These are phyloP conservation scores for Paracoccidioides lutzii DNA, from an alignment of 2,329 filamentous ascomycete genomes.

Conservation along the genomic window DNA sequence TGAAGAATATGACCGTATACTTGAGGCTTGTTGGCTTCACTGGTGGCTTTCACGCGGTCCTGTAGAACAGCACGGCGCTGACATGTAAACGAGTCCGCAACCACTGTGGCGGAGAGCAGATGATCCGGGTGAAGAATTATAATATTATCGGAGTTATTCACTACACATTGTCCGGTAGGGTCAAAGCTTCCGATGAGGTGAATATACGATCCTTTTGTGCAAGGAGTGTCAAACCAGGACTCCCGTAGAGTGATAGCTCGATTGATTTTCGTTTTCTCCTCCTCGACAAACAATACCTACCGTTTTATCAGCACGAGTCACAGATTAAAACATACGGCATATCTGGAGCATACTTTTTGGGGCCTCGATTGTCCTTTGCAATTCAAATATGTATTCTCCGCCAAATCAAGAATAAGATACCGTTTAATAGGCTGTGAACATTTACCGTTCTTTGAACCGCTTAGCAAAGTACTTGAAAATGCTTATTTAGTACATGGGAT, in stretches of 20 bases:
- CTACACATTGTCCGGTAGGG: constrained; percentile 55
- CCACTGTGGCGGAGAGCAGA: constrained; percentile 83
- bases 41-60: constrained; percentile 85
- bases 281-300: constrained; percentile 68
- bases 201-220: constrained; percentile 60
- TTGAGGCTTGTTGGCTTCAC: constrained; percentile 63
- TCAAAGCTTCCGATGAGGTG: constrained; percentile 76
- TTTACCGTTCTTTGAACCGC: constrained; percentile 48
- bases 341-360: constrained; percentile 53
- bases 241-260: constrained; percentile 66
- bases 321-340: constrained; percentile 14
- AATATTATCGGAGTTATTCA: constrained; percentile 73
- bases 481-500: constrained; percentile 23
- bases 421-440: constrained; percentile 64
- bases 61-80: constrained; percentile 83
- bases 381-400: constrained; percentile 56
- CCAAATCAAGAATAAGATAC: constrained; percentile 65
- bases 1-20: constrained; percentile 91
- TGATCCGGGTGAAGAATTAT: constrained; percentile 91
- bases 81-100: constrained; percentile 93
- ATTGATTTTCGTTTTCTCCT: constrained; percentile 54
- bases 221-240: constrained; percentile 74
- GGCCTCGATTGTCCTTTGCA: constrained; percentile 45
- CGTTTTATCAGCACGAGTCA: constrained; percentile 5
- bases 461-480: constrained; percentile 43